Conservation (phyloP, 1,139 yeast genomes). For the Suhomyces yuchorum region DNA sequence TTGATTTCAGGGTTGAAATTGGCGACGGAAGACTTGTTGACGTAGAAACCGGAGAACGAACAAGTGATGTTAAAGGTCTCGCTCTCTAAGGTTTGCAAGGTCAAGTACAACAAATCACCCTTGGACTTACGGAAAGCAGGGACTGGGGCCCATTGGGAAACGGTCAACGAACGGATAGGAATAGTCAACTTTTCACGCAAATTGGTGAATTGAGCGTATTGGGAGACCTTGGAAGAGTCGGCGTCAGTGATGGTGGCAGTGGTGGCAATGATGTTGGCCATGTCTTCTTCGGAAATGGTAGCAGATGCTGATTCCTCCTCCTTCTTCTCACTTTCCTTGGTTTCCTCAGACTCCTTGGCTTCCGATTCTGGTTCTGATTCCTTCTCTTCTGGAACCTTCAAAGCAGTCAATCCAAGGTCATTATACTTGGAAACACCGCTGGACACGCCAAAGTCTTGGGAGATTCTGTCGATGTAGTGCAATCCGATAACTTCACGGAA, state of each 20-base stretch:
- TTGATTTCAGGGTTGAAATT: constrained; percentile 69
- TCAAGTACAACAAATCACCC: constrained; percentile 83
- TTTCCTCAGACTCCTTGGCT: neutral
- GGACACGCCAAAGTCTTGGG: constrained; percentile 25
- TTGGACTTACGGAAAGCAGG: constrained; percentile 61
- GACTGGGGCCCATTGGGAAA: constrained; percentile 89
- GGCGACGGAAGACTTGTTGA: constrained; percentile 66
- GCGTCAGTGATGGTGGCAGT: constrained; percentile 13
- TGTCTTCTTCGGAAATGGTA: constrained; percentile 20
- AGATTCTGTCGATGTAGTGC: constrained; percentile 41
- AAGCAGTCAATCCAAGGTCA: constrained; percentile 31
- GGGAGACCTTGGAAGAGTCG: constrained; percentile 13
- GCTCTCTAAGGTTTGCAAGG: constrained; percentile 76
- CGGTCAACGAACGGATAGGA: constrained; percentile 56
- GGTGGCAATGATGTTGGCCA: constrained; percentile 15
- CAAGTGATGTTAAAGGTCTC: constrained; percentile 79
- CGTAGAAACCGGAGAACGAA: constrained; percentile 74
- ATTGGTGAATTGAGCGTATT: constrained; percentile 22
- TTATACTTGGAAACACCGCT: constrained; percentile 30
- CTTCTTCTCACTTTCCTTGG: neutral
- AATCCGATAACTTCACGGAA: constrained; percentile 50
- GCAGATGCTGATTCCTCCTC: constrained; percentile 12
- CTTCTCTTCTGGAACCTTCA: constrained; percentile 19
- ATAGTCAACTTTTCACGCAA: constrained; percentile 28
- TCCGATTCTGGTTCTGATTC: constrained; percentile 4